These are phyloP conservation scores for Phytopythium oedochilum DNA, from an alignment of 352 stramenopile genomes.

Conservation along the genomic window DNA sequence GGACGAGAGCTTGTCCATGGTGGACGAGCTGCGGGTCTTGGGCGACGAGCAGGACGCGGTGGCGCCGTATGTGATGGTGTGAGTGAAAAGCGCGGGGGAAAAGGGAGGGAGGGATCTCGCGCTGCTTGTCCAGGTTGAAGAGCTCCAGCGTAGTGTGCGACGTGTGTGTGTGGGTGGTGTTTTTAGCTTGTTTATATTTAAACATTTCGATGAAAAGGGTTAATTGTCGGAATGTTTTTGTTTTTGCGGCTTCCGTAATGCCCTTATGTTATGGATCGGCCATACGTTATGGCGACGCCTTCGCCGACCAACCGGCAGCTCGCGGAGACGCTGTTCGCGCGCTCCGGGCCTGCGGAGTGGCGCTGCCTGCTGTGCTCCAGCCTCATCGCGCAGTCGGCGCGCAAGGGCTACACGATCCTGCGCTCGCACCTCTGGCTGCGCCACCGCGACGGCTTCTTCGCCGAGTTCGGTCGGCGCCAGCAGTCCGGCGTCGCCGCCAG, in stretches of 20 bases:
- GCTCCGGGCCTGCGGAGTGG: neutral
- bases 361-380: neutral
- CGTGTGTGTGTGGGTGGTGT: neutral
- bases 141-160: neutral
- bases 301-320: neutral
- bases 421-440: constrained; percentile 2
- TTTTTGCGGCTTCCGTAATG: too few relatives aligned
- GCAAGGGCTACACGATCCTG: constrained; percentile 7
- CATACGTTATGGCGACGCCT: too few relatives aligned
- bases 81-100: neutral
- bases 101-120: neutral
- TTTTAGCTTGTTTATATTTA: neutral
- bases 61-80: neutral
- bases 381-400: neutral
- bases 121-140: neutral
- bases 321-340: neutral
- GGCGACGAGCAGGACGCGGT: neutral
- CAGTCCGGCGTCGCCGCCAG: neutral
- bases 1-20: constrained; percentile 14
- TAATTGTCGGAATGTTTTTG: neutral
- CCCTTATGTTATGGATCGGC: too few relatives aligned
- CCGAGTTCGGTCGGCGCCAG: neutral
- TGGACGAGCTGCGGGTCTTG: neutral
- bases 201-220: neutral
- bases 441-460: neutral